These are phyloP conservation scores for Picea mariana DNA, from an alignment of 83 land plant genomes.

Conservation along the genomic window DNA sequence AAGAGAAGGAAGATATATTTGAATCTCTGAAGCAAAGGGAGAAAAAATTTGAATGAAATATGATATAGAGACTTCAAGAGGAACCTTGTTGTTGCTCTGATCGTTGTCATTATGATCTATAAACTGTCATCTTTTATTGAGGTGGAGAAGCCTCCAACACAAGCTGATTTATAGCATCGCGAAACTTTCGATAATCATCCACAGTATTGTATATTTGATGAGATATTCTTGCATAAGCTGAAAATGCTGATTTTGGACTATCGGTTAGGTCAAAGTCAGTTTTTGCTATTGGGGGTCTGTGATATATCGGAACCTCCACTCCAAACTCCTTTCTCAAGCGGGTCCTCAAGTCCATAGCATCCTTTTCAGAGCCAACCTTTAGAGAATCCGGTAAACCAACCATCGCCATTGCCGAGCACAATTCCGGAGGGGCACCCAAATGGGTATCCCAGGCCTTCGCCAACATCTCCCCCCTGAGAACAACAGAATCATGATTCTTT, in stretches of 20 bases:
- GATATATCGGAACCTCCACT: constrained; percentile 44
- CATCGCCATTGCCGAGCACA: constrained; percentile 53
- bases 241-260: constrained; percentile 6
- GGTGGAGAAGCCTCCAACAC: constrained; percentile 12
- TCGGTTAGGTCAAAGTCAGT: background rate
- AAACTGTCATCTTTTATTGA: background rate
- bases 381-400: constrained; percentile 37
- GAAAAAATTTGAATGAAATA: too few relatives aligned
- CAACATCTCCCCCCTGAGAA: constrained; percentile 45
- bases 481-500: constrained; percentile 31
- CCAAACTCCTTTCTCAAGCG: constrained; percentile 35
- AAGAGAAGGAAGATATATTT: too few relatives aligned
- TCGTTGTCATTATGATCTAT: too few relatives aligned
- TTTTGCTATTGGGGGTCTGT: background rate
- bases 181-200: constrained; percentile 48
- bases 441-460: constrained; percentile 50
- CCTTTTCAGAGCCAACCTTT: constrained; percentile 21
- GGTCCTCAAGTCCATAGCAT: constrained; percentile 37
- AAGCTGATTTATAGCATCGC: constrained; percentile 53
- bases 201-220: constrained; percentile 67
- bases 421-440: constrained; percentile 43
- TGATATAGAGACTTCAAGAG: too few relatives aligned
- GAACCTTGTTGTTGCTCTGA: too few relatives aligned
- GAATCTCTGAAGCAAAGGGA: too few relatives aligned
- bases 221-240: constrained; percentile 46